A percentile compares a stretch with the other conserved stretches of the same genome.
Evolutionary conservation across 768 basidiomycete species (phyloP).

Genomic region (Agaricus blazei): DNA sequence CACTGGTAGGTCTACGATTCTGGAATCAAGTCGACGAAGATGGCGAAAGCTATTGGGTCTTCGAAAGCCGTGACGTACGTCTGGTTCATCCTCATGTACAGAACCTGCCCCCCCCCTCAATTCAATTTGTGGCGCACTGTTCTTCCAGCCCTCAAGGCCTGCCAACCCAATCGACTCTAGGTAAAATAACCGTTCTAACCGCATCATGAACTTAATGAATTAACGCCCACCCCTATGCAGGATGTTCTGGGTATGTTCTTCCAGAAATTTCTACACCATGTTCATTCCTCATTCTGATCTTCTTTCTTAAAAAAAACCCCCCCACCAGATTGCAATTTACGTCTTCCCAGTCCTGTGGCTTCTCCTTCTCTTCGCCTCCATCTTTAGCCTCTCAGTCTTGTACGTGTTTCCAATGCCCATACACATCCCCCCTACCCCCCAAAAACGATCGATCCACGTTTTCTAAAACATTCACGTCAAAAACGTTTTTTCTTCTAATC

Average conservation of each 20-base stretch:
- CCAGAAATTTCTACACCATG: background rate
- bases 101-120: background rate
- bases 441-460: too few relatives aligned
- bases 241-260: slow-evolving; percentile 81
- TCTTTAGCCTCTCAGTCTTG: slow-evolving; percentile 87
- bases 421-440: too few relatives aligned
- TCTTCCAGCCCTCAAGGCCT: slow-evolving; percentile 71
- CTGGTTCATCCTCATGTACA: background rate
- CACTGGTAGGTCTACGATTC: slow-evolving; percentile 89
- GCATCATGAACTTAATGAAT: background rate
- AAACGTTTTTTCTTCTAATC: background rate
- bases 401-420: slow-evolving; percentile 33
- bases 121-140: background rate
- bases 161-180: slow-evolving; percentile 85
- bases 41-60: slow-evolving; percentile 95
- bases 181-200: slow-evolving; percentile 33
- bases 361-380: slow-evolving; percentile 79
- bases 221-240: slow-evolving; percentile 31
- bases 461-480: background rate
- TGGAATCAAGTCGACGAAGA: slow-evolving; percentile 99
- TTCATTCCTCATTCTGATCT: background rate
- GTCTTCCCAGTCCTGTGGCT: slow-evolving; percentile 87
- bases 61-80: slow-evolving; percentile 92
- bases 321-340: slow-evolving; percentile 75
- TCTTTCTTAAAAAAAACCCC: slow-evolving; percentile 1